Base-by-base conservation (phyloP, 2,329 filamentous ascomycete genomes). In the Penicillium sp. region DNA sequence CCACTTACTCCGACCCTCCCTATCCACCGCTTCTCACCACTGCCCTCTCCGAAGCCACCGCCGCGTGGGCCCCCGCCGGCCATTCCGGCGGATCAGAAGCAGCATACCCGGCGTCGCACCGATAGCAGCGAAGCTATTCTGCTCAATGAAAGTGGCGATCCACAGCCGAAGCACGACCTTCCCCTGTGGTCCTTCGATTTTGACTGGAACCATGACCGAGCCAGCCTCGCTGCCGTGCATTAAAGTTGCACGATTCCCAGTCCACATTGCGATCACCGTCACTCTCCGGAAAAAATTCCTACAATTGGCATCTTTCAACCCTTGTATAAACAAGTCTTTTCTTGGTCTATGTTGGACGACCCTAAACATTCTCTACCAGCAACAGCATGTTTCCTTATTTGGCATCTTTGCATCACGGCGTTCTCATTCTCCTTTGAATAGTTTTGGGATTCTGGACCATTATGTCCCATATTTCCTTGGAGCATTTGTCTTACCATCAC, bases 131-230 rank as follows among this genome's bases (percentile, higher is more conserved):
- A 72, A 52, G 70, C 70, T 41, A 72, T 76, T 33, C 63, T 68
- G 34, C 57, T 70, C 30, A 67, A 67, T 35, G 58, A 67, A 15
- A 63, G 67, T 2, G 68, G 71, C 3, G 72, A 73, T 19, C 74
- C 76, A 47, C 72, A 68, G 29, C 78, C 80, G 72, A 78, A 81
- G 35, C 54, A 76, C 8, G 72, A 72, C 4, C 68, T 74, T 38
- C 65, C 67, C 4, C 54, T 69, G 17, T 71, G 68, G 68, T 47
- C 53, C 4, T 53, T 54, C 18, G 55, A 64, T 31, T 48, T 64
- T 41, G 55, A 65, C 29, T 60, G 66, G 64, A 56, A 63, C 61
- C 45, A 74, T 70, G 67, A 78, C 17, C 47, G 47, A 26, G 49
- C 50, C 20, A 62, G 55, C 27, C 34, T 69, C 36, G 59, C 63